phyloP scores from a whole-genome alignment of 192 early-diverging fungal species.

The Backusella circina region DNA sequence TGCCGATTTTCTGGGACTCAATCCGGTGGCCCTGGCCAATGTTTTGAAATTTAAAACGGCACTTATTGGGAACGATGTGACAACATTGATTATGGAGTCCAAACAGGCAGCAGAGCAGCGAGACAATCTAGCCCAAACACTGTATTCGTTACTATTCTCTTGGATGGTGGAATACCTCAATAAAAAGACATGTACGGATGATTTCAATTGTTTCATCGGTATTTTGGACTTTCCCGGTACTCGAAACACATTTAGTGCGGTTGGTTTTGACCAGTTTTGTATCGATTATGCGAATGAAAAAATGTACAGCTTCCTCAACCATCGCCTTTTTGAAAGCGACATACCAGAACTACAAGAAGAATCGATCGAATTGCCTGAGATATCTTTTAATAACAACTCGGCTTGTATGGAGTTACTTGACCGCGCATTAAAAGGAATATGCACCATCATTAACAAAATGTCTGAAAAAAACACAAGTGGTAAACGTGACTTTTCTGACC shows the following conservation, averaged over 20 bases:
- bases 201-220: conserved; percentile 76
- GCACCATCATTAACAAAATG: conserved; percentile 40
- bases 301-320: conserved; percentile 52
- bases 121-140: conserved; percentile 70
- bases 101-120: conserved; percentile 72
- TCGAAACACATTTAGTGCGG: conserved; percentile 37
- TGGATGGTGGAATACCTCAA: conserved; percentile 93
- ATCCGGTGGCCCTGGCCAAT: conserved; percentile 58
- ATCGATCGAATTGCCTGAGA: conserved; percentile 50
- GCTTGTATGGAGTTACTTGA: conserved; percentile 49
- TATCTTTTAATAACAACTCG: conserved; percentile 56
- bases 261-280: conserved; percentile 64
- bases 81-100: conserved; percentile 81
- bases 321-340: conserved; percentile 47
- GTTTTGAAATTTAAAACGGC: conserved; percentile 80
- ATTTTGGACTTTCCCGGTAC: conserved; percentile 76
- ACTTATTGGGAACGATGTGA: conserved; percentile 77
- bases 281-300: conserved; percentile 64
- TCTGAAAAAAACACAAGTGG: conserved; percentile 30
- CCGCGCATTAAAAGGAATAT: conserved; percentile 44
- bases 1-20: conserved; percentile 78
- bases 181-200: conserved; percentile 65
- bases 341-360: conserved; percentile 46
- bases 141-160: conserved; percentile 84
- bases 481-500: conserved; percentile 37